phyloP scores from a whole-genome alignment of 345 rosid genomes.

The Passiflora organensis region DNA sequence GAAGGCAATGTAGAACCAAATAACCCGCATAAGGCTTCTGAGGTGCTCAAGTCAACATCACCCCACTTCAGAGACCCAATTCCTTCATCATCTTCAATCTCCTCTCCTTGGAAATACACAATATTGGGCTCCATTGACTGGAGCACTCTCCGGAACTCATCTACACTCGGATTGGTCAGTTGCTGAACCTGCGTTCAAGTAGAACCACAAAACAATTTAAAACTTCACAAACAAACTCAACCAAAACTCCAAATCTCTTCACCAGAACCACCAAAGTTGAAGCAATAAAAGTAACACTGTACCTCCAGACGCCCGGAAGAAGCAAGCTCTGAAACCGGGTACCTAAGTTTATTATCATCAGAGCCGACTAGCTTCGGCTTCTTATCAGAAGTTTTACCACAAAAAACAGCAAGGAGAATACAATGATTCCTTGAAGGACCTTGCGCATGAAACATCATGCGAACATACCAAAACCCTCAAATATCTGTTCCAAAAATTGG shows the following conservation, averaged over 20 bases:
- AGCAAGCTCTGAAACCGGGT: slow-evolving; percentile 75
- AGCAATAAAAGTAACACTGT: not conserved
- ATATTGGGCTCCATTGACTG: slow-evolving; percentile 58
- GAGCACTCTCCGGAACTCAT: slow-evolving; percentile 57
- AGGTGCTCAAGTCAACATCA: slow-evolving; percentile 59
- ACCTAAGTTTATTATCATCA: slow-evolving; percentile 49
- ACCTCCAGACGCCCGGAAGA: slow-evolving; percentile 94
- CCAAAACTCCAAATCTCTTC: not conserved
- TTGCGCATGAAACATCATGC: slow-evolving; percentile 92
- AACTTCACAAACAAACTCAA: slow-evolving; percentile 3
- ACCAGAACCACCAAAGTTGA: slow-evolving; percentile 5
- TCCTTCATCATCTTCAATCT: slow-evolving; percentile 56
- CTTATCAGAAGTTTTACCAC: slow-evolving; percentile 41
- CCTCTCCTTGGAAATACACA: slow-evolving; percentile 83
- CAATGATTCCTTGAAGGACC: slow-evolving; percentile 86
- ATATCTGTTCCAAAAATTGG: slow-evolving; percentile 7
- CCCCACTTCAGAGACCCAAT: slow-evolving; percentile 61
- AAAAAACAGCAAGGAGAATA: slow-evolving; percentile 69
- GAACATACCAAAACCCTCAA: slow-evolving; percentile 50
- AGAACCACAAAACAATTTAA: slow-evolving; percentile 13
- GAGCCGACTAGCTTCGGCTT: slow-evolving; percentile 40
- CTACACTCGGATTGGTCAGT: slow-evolving; percentile 61
- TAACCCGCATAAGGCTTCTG: slow-evolving; percentile 61
- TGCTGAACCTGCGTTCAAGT: slow-evolving; percentile 64
- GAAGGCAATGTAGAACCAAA: slow-evolving; percentile 75